phyloP scores from a whole-genome alignment of 2,329 filamentous ascomycete species.

The Pseudodiploospora longispora region DNA sequence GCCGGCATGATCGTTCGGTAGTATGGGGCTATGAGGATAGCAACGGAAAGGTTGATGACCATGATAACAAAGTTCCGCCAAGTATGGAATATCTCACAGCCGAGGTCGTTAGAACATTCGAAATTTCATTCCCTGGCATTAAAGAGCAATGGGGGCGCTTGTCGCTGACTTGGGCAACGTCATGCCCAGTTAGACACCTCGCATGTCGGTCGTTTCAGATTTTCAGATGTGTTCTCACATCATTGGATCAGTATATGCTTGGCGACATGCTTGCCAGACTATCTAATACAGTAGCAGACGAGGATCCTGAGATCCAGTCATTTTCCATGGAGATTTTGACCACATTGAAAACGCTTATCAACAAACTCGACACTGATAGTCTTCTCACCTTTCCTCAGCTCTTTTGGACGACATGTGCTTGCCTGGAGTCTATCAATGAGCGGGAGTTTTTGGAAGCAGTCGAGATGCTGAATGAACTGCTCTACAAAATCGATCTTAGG shows the following conservation, averaged over 20 bases:
- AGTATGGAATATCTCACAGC: slow-evolving; percentile 81
- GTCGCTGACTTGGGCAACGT: slow-evolving; percentile 91
- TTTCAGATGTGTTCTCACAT: slow-evolving; percentile 87
- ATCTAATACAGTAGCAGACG: slow-evolving; percentile 94
- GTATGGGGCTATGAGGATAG: slow-evolving; percentile 94
- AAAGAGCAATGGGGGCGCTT: slow-evolving; percentile 87
- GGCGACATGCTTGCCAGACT: slow-evolving; percentile 92
- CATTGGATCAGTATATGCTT: slow-evolving; percentile 86
- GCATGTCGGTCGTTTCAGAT: slow-evolving; percentile 97
- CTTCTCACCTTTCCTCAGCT: slow-evolving; percentile 87
- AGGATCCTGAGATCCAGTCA: slow-evolving; percentile 87
- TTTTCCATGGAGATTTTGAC: slow-evolving; percentile 98
- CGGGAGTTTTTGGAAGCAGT: slow-evolving; percentile 87
- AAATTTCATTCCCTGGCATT: slow-evolving; percentile 73
- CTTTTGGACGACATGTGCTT: slow-evolving; percentile 97
- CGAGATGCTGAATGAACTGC: slow-evolving; percentile 80
- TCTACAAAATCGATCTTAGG: slow-evolving; percentile 75
- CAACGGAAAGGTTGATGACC: slow-evolving; percentile 67
- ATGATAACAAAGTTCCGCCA: slow-evolving; percentile 71
- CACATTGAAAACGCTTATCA: slow-evolving; percentile 84
- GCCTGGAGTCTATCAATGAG: slow-evolving; percentile 93
- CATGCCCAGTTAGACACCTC: slow-evolving; percentile 87
- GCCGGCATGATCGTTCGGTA: slow-evolving; percentile 73
- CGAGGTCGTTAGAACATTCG: slow-evolving; percentile 78
- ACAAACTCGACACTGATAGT: slow-evolving; percentile 70